A percentile compares a stretch with the other conserved stretches of the same genome.
phyloP scores from a whole-genome alignment of 352 stramenopile genomes.

The Discostella stelligera region DNA sequence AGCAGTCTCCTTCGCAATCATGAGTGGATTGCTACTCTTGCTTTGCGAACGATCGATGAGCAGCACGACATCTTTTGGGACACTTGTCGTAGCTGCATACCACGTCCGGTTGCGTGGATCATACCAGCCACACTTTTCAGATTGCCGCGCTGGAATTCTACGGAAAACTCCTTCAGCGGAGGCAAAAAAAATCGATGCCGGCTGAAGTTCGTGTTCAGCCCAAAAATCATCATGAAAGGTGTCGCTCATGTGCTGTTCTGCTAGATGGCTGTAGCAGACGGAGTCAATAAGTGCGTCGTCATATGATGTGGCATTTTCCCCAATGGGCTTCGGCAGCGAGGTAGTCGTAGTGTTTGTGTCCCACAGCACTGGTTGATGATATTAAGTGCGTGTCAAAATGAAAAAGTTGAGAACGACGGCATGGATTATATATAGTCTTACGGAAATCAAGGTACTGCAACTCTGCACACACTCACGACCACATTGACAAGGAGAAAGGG shows the following conservation, averaged over 20 bases:
- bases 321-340: conserved; percentile 25
- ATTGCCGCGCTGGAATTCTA: conserved; percentile 42
- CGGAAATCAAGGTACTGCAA: too few relatives aligned
- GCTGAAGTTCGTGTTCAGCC: conserved; percentile 18
- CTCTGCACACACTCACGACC: too few relatives aligned
- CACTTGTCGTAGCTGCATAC: conserved; percentile 61
- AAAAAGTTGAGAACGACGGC: background rate
- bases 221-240: conserved; percentile 46
- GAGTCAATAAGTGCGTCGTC: conserved; percentile 44
- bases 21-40: conserved; percentile 34
- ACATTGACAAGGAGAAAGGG: background rate
- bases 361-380: conserved; percentile 28
- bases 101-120: conserved; percentile 62
- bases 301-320: conserved; percentile 17
- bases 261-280: conserved; percentile 48
- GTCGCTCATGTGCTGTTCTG: conserved; percentile 47
- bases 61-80: conserved; percentile 72
- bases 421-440: too few relatives aligned
- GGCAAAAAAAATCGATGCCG: conserved; percentile 61
- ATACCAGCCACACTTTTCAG: conserved; percentile 49
- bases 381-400: background rate
- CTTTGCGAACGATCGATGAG: conserved; percentile 55
- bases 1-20: conserved; percentile 46
- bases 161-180: conserved; percentile 51
- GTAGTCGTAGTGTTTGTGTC: conserved; percentile 27